Conservation (phyloP, 495 filamentous ascomycete species). For the Jackrogersella minutella region DNA sequence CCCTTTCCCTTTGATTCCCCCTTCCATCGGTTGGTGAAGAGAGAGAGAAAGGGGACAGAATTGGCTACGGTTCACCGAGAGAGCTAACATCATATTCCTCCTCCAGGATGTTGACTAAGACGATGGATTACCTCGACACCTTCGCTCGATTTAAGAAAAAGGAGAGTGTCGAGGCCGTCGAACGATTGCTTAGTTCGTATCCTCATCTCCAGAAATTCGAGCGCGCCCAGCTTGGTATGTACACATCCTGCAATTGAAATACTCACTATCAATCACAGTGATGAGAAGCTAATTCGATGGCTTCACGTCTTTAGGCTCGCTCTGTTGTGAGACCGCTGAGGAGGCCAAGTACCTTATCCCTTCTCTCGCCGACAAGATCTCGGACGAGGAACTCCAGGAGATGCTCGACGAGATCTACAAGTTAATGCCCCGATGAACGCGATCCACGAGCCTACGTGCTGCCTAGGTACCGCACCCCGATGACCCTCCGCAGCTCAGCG, state of each 20-base stretch:
- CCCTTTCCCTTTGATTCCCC: constrained; percentile 9
- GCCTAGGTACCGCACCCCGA: neutral
- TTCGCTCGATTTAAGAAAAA: constrained; percentile 95
- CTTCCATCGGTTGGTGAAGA: neutral
- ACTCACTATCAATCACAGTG: neutral
- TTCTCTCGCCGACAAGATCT: constrained; percentile 85
- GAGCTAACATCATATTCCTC: constrained; percentile 9
- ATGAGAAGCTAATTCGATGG: neutral
- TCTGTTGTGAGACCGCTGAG: constrained; percentile 90
- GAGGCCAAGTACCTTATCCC: constrained; percentile 97
- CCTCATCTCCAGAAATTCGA: constrained; percentile 89
- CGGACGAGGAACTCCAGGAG: constrained; percentile 84
- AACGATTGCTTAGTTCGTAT: constrained; percentile 77
- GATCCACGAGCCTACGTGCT: neutral
- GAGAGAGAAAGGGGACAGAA: neutral
- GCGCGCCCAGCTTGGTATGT: constrained; percentile 86
- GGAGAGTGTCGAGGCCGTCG: constrained; percentile 92
- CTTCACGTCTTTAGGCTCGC: constrained; percentile 65
- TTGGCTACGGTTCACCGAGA: neutral
- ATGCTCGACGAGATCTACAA: constrained; percentile 90
- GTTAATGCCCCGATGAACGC: constrained; percentile 57
- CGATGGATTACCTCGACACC: constrained; percentile 86
- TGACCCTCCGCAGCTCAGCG: neutral
- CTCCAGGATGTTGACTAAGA: constrained; percentile 74
- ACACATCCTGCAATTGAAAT: constrained; percentile 29